Conservation (phyloP, 768 basidiomycete genomes). For the Lactarius psammicola region DNA sequence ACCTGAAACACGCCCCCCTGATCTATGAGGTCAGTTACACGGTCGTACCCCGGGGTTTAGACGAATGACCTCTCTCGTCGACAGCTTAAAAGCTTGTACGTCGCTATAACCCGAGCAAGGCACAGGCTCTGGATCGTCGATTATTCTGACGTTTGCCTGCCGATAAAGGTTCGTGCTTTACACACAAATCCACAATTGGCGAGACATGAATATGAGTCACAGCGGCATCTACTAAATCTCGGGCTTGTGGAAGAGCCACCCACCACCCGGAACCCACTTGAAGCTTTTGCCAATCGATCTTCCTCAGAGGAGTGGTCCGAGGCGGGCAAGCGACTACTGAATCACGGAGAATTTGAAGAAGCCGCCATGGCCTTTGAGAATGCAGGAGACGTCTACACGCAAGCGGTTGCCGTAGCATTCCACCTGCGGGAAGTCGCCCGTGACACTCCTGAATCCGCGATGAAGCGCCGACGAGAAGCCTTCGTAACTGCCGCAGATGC, state of each 20-base stretch:
- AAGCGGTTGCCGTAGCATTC: conserved; percentile 6
- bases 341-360: conserved; percentile 15
- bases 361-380: conserved; percentile 16
- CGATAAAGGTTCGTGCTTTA: conserved; percentile 47
- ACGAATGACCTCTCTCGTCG: background rate
- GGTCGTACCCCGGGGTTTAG: background rate
- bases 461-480: conserved; percentile 7
- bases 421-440: conserved; percentile 14
- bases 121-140: conserved; percentile 72
- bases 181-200: conserved; percentile 22
- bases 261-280: background rate
- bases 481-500: background rate
- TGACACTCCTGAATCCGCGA: conserved; percentile 4
- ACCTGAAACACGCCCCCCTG: conserved; percentile 3
- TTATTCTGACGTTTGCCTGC: conserved; percentile 43
- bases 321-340: conserved; percentile 8
- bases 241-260: conserved; percentile 1
- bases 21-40: conserved; percentile 14
- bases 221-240: conserved; percentile 7
- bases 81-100: conserved; percentile 67
- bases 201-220: background rate
- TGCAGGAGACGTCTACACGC: conserved; percentile 11
- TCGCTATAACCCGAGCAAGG: conserved; percentile 67
- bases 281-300: conserved; percentile 9
- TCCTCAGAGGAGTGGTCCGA: conserved; percentile 16